Percentiles rank a stretch among this genome's conserved stretches.
These are phyloP conservation scores for Aegilops umbellulata DNA, from an alignment of 176 grass and related monocot species.

Conservation along the genomic window DNA sequence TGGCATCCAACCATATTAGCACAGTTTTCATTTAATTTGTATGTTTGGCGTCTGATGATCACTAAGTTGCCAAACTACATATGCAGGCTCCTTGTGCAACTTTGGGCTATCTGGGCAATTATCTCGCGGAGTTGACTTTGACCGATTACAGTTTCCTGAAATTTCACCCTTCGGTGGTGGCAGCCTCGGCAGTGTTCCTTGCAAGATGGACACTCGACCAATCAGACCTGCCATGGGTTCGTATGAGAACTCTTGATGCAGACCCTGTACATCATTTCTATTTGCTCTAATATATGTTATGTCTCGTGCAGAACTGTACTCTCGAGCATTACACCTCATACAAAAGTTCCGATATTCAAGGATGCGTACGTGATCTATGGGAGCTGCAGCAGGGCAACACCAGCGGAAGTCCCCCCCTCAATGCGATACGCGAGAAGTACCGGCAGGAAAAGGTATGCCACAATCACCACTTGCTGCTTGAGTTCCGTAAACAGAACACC, in stretches of 20 bases:
- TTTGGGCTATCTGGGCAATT: constrained; percentile 67
- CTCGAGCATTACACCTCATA: constrained; percentile 83
- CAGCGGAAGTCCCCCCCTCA: constrained; percentile 45
- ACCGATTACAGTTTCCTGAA: constrained; percentile 66
- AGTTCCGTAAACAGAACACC: background rate
- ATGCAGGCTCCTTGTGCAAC: constrained; percentile 44
- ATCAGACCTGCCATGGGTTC: constrained; percentile 75
- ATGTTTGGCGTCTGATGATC: constrained; percentile 17
- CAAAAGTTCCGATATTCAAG: constrained; percentile 61
- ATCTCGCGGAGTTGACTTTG: constrained; percentile 80
- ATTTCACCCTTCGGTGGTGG: constrained; percentile 77
- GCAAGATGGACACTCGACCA: constrained; percentile 87
- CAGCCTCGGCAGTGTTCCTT: constrained; percentile 83
- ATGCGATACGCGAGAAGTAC: constrained; percentile 75
- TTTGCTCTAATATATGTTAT: constrained; percentile 3
- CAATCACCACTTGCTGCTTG: background rate
- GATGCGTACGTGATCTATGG: constrained; percentile 41
- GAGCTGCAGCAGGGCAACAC: constrained; percentile 83
- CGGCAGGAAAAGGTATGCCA: constrained; percentile 67
- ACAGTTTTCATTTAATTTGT: constrained; percentile 15
- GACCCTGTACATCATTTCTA: background rate
- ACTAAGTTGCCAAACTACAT: constrained; percentile 19
- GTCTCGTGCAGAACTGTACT: constrained; percentile 57
- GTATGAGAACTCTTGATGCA: constrained; percentile 18
- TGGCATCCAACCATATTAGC: constrained; percentile 13